Base-by-base conservation (phyloP, 768 basidiomycete genomes). In the Boletus rufocinnamomeus region DNA sequence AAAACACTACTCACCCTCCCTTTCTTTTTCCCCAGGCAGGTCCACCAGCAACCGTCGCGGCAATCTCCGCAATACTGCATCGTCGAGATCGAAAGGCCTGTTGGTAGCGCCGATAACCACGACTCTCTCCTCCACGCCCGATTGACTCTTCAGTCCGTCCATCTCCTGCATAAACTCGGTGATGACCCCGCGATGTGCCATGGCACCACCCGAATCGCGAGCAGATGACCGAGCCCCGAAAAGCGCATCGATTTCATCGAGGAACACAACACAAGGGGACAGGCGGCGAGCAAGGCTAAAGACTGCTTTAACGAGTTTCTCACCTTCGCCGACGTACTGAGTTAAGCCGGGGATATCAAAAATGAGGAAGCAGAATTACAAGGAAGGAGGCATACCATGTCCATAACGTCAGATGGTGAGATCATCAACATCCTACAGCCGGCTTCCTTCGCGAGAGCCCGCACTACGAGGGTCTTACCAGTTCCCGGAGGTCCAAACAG, bases 141-240 rank as follows among this genome's bases (percentile, higher is more conserved):
- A 52, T 23, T 63, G 70, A 10, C 89, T 83, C 69, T 86, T 89
- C 57, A 98, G 76, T 3, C 95, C 95, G 66, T 98, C 95, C 94
- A 98, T 96, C 71, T 96, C 93, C 69, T 92, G 91, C 91, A 95
- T 93, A 72, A 93, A 93, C 72, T 95, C 91, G 11, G 92, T 94
- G 69, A 92, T 89, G 52, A 95, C 85, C 46, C 92, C 89, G 41
- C 93, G 81, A 66, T 96, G 93, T 6, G 93, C 92, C 66, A 89
- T 82, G 14, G 85, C 85, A 54, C 93, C 86, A 10, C 89, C 91
- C 41, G 86, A 86, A 52, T 91, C 89, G 13, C 88, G 82, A 4
- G 83, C 82, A 17, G 91, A 88, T 66, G 85, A 81, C 23, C 95
- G 87, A 44, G 93, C 91, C 41, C 92, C 91, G 65, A 97, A 93